Percentiles rank a stretch among this genome's conserved stretches.
Evolutionary conservation across 306 rosid genomes (phyloP).

Genomic region (Quercus parvula): DNA sequence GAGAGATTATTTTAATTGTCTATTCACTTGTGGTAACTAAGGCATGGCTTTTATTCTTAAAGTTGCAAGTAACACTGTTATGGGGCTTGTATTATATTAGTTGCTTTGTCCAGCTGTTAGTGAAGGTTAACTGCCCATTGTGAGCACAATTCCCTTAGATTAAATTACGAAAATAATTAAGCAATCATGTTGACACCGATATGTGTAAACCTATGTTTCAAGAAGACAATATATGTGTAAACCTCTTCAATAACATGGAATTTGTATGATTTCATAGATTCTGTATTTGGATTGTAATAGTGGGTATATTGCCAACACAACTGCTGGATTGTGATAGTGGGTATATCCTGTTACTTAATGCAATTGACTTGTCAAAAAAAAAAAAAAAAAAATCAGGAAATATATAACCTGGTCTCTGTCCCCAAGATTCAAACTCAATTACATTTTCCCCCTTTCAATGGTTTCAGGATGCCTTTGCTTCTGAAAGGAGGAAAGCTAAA

Average conservation of each 20-base stretch:
- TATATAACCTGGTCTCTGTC: background rate
- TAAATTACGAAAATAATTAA: background rate
- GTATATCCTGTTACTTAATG: too few species aligned
- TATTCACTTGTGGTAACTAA: background rate
- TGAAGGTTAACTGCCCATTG: background rate
- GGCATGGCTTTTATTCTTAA: background rate
- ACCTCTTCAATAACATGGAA: background rate
- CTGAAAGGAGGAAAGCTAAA: constrained; percentile 96
- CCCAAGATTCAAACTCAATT: constrained; percentile 4
- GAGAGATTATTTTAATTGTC: background rate
- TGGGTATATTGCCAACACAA: too few species aligned
- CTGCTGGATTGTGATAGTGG: too few species aligned
- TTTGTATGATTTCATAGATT: background rate
- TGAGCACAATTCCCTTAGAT: background rate
- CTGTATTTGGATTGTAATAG: too few species aligned
- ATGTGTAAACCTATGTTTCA: background rate
- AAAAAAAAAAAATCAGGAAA: background rate
- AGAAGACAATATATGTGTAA: background rate
- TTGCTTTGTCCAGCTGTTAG: background rate
- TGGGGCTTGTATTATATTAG: background rate
- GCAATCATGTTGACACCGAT: background rate
- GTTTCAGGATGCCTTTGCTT: constrained; percentile 75
- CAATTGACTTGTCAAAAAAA: too few species aligned
- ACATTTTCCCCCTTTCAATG: background rate
- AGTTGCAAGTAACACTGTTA: background rate